These are phyloP conservation scores for Phytophthora megakarya DNA, from an alignment of 352 stramenopile genomes.

Conservation along the genomic window DNA sequence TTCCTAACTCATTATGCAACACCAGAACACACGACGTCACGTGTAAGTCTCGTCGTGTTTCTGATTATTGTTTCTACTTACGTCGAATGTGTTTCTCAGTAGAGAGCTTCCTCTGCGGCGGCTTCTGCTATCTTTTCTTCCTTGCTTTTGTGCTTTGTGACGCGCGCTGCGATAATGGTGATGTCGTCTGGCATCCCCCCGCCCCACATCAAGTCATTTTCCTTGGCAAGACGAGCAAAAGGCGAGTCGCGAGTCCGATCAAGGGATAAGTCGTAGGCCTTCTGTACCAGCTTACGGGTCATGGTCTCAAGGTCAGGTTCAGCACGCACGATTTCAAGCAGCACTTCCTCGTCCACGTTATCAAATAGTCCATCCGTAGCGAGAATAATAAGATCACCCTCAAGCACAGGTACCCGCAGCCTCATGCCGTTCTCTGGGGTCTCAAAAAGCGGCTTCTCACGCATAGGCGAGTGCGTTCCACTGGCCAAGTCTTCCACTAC, in stretches of 20 bases:
- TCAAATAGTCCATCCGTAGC: conserved; percentile 97
- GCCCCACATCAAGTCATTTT: conserved; percentile 98
- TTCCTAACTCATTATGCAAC: conserved; percentile 29
- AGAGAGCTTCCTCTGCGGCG: conserved; percentile 15
- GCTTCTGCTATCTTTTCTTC: conserved; percentile 34
- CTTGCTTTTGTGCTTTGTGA: conserved; percentile 51
- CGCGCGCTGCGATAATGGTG: conserved; percentile 74
- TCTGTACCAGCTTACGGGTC: conserved; percentile 80
- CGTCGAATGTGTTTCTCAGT: conserved; percentile 24
- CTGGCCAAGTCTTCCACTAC: conserved; percentile 55
- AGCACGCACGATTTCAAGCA: conserved; percentile 72
- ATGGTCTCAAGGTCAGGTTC: conserved; percentile 72
- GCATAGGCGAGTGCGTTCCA: conserved; percentile 55
- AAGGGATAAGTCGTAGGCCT: conserved; percentile 92
- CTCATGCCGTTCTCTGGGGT: conserved; percentile 89
- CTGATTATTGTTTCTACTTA: conserved; percentile 27
- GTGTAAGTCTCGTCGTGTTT: conserved; percentile 26
- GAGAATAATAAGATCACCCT: conserved; percentile 96
- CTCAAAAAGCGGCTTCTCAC: conserved; percentile 91
- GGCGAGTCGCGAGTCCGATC: conserved; percentile 92
- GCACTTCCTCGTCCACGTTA: conserved; percentile 91
- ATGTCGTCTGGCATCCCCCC: conserved; percentile 94
- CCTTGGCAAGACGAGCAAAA: conserved; percentile 97
- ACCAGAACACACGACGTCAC: conserved; percentile 27
- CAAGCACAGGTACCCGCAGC: conserved; percentile 92